Evolutionary conservation across 2,329 filamentous ascomycete genomes (phyloP).

Genomic region (Alternaria atra): DNA sequence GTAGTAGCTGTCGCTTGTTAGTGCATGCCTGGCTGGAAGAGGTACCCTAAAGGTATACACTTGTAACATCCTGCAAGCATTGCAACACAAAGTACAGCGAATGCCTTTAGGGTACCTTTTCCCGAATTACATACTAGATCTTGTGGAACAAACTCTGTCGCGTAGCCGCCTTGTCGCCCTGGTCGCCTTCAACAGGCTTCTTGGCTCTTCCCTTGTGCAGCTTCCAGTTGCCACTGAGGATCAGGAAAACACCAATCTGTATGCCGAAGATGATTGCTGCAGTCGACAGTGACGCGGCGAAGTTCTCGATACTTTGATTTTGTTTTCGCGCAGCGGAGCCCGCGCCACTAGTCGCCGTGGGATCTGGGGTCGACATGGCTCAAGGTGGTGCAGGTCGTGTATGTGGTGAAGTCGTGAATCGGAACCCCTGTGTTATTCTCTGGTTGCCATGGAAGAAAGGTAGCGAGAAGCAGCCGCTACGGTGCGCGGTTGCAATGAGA

Average conservation of each 20-base stretch:
- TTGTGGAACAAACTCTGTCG: slow-evolving; percentile 49
- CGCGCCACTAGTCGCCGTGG: slow-evolving; percentile 4
- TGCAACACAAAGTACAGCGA: too few relatives aligned
- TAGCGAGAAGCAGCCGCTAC: slow-evolving; percentile 4
- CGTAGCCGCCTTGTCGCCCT: slow-evolving; percentile 30
- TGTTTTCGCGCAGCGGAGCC: slow-evolving; percentile 23
- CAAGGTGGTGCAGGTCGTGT: slow-evolving; percentile 9
- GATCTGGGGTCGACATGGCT: slow-evolving; percentile 14
- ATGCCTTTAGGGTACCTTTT: too few relatives aligned
- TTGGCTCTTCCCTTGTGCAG: slow-evolving; percentile 30
- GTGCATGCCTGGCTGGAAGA: slow-evolving; percentile 4
- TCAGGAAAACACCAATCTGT: slow-evolving; percentile 45
- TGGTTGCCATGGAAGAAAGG: slow-evolving; percentile 15
- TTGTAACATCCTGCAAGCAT: too few relatives aligned
- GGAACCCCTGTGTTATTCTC: slow-evolving; percentile 16
- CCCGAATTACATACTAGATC: slow-evolving; percentile 43
- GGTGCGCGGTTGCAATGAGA: slow-evolving; percentile 3
- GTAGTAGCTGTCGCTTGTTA: slow-evolving; percentile 46
- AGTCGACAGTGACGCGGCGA: slow-evolving; percentile 48
- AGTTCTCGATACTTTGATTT: slow-evolving; percentile 51
- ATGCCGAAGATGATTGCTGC: slow-evolving; percentile 49
- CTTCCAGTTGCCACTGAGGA: slow-evolving; percentile 52
- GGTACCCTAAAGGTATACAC: too few relatives aligned
- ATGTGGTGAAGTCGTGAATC: slow-evolving; percentile 4
- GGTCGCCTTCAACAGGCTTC: slow-evolving; percentile 13